Base-by-base conservation (phyloP, 1,284 basidiomycete species). In the Malassezia brasiliensis region DNA sequence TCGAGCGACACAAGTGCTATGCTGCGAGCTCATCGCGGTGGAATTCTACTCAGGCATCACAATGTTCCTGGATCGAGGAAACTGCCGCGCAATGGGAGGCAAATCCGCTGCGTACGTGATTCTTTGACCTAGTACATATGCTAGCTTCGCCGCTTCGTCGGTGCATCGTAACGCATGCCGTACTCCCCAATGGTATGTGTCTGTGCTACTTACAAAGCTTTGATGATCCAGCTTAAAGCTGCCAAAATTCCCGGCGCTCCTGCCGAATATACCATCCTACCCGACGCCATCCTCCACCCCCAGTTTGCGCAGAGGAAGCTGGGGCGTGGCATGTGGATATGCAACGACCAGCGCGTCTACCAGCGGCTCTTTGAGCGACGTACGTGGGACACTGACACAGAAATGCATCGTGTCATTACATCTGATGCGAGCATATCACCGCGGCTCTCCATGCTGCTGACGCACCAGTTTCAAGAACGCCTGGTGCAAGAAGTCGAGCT, bases 401-500 rank as follows among this genome's bases (percentile, higher is more conserved):
- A 51, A 35, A 17, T 34, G 10, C 37, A 56, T 20, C 54, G 54
- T 7, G 19, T 9, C 5, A n/a, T 52, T 2, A 52, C 51, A 11
- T 46, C 52, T 6, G 34, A 50, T n/a, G 58, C 53, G 8, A 31
- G 22, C 22, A 8, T 56, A 2, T 51, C 46, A 9, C 37, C 47
- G n/a, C 37, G 36, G 9, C 32, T 60, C 8, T 20, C 10, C 15
- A 17, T 40, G 17, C 41, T 56, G 39, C 40, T 61, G 19, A 53
- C 51, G 15, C 17, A 48, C 37, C 59, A 57, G 46, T 41, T 61
- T 14, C 50, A 53, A 39, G 37, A 50, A 38, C 55, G 59, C 5
- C 51, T 61, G 4, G 41, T 51, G 5, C 59, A 61, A 37, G 59
- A 61, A 37, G 52, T 51, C 14, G 51, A 56, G 41, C 42, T 57